Percentiles rank a stretch among this genome's conserved stretches.
These are phyloP conservation scores for Asterella californica DNA, from an alignment of 225 moss, liverwort and hornwort species.

Conservation along the genomic window DNA sequence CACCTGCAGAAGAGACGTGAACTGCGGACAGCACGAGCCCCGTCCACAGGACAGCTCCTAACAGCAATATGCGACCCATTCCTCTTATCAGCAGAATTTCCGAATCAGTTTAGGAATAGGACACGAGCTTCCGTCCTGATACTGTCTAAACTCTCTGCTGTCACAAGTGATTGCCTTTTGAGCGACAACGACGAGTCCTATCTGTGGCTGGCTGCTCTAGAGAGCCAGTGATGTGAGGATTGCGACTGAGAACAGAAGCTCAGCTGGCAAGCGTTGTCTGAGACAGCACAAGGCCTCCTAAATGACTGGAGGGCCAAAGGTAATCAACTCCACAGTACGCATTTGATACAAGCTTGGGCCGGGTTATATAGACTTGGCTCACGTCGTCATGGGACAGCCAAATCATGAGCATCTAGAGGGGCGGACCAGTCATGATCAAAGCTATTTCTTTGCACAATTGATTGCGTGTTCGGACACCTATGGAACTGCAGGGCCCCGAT, in stretches of 20 bases:
- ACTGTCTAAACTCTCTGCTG: background rate
- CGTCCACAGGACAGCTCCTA: background rate
- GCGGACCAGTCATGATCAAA: constrained; percentile 3
- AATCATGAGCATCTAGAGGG: constrained; percentile 1
- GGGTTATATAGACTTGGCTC: background rate
- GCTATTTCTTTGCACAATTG: background rate
- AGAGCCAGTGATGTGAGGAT: background rate
- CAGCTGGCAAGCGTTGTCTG: background rate
- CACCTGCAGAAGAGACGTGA: constrained; percentile 4
- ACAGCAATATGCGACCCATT: background rate
- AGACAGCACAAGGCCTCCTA: background rate
- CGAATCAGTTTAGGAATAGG: background rate
- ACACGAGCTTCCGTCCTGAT: background rate
- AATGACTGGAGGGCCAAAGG: background rate
- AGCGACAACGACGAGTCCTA: background rate
- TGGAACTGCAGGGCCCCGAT: background rate
- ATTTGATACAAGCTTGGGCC: background rate
- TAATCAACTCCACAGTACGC: background rate
- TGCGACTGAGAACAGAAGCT: background rate
- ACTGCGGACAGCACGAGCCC: constrained; percentile 1
- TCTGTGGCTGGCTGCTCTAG: background rate
- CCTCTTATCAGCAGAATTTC: background rate
- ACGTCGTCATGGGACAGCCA: background rate
- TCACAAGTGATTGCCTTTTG: background rate
- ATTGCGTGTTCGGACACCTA: background rate